Evolutionary conservation across 2,329 filamentous ascomycete genomes (phyloP).

Genomic region (Colletotrichum salicis): DNA sequence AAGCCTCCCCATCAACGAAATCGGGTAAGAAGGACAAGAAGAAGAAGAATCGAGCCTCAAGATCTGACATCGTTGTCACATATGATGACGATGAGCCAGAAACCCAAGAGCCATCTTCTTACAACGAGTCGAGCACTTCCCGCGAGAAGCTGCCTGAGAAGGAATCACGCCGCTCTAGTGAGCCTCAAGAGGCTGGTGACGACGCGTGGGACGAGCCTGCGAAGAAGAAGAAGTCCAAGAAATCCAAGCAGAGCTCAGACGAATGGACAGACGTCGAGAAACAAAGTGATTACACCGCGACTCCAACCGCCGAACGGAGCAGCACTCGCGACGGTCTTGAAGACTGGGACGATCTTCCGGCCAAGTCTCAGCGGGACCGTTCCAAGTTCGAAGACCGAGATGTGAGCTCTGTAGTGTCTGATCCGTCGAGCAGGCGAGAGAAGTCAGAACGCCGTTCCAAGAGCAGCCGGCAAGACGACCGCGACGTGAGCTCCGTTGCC

Average conservation of each 20-base stretch:
- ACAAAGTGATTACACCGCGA: constrained; percentile 12
- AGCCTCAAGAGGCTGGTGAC: constrained; percentile 36
- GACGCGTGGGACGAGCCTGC: constrained; percentile 43
- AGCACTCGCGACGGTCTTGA: neutral
- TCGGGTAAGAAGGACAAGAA: constrained; percentile 49
- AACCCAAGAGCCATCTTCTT: neutral
- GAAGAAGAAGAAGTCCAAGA: constrained; percentile 46
- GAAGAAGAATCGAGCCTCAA: constrained; percentile 54
- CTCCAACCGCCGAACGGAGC: constrained; percentile 7
- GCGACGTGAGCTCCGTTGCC: constrained; percentile 59
- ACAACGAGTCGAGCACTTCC: neutral
- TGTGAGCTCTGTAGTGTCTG: constrained; percentile 61
- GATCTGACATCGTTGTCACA: constrained; percentile 42
- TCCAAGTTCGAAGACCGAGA: constrained; percentile 54
- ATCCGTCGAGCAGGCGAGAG: constrained; percentile 47
- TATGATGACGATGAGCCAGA: constrained; percentile 39
- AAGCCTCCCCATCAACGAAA: constrained; percentile 40
- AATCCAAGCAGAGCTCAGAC: constrained; percentile 36
- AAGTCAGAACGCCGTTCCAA: constrained; percentile 50
- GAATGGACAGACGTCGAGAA: constrained; percentile 37
- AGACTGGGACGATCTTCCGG: constrained; percentile 29
- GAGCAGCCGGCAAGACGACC: constrained; percentile 54
- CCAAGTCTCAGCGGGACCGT: constrained; percentile 38
- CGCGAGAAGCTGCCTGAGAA: constrained; percentile 8
- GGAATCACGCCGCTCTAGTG: constrained; percentile 30